Evolutionary conservation across 805 yeast species (phyloP).

Genomic region (Cyberlindnera xylosilytica): DNA sequence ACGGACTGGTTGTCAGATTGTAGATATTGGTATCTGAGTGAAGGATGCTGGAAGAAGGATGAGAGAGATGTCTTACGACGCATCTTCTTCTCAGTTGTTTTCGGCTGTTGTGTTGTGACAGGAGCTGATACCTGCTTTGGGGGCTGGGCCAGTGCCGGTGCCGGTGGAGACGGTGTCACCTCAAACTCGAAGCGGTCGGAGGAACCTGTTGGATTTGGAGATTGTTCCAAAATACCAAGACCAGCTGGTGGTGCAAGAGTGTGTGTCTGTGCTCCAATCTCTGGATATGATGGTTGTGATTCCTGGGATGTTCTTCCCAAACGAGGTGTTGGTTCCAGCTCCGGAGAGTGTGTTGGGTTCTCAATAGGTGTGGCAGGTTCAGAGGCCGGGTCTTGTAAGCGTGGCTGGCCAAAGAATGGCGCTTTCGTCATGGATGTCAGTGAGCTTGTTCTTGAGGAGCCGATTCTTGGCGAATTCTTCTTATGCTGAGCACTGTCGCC

Average conservation of each 20-base stretch:
- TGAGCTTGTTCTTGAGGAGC: slow-evolving; percentile 15
- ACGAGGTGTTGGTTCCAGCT: slow-evolving; percentile 8
- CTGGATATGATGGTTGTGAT: not conserved
- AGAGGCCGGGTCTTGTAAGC: not conserved
- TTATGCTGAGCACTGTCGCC: slow-evolving; percentile 4
- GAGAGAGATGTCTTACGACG: slow-evolving; percentile 9
- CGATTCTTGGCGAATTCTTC: slow-evolving; percentile 1
- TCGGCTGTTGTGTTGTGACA: not conserved
- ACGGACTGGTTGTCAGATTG: not conserved
- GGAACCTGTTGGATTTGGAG: too few relatives aligned
- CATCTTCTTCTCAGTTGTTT: slow-evolving; percentile 1
- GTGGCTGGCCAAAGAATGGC: not conserved
- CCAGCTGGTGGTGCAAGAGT: not conserved
- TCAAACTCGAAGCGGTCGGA: too few relatives aligned
- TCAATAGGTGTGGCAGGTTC: slow-evolving; percentile 1
- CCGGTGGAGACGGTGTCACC: too few relatives aligned
- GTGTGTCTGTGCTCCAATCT: not conserved
- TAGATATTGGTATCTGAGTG: slow-evolving; percentile 7
- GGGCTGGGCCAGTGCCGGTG: too few relatives aligned
- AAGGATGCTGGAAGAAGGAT: slow-evolving; percentile 4
- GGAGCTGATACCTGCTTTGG: too few relatives aligned
- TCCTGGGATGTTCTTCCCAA: not conserved
- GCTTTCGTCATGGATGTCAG: slow-evolving; percentile 11
- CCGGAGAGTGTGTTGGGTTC: slow-evolving; percentile 8
- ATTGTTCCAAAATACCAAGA: too few relatives aligned